Evolutionary conservation across 352 stramenopile genomes (phyloP), one percentile per base, ranked within the genome.

Genomic region (Globisporangium alternatum): DNA sequence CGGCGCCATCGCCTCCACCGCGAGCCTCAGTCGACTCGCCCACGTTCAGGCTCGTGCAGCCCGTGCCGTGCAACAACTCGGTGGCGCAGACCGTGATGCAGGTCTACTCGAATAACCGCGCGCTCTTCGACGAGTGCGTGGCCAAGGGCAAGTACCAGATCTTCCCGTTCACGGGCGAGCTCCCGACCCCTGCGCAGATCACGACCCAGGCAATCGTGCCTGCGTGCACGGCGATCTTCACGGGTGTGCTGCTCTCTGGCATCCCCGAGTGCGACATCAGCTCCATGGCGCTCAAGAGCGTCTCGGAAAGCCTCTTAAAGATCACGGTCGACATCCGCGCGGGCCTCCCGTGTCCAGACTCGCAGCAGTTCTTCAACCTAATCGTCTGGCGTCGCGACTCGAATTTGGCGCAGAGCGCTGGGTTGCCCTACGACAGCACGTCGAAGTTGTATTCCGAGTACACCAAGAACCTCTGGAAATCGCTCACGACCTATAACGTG

Each of bases 301-400:
- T 76, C 0, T 71, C 75, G 28, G 78, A 89, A 60, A 86, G 77
- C 49, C 58, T 89, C 52, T 61, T 89, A 9, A 88, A 86, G 41
- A 67, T 88, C 48, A 74, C 80, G 39, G 77, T 88, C 22, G 70
- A 85, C 31, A 51, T 71, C 28, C 60, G 33, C 25, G 41, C 25
- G 9, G 56, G 56, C 0, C 39, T 52, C 8, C 39, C 22, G 30
- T 53, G 39, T 28, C 45, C 58, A n/a, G 30, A 48, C 58, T 37
- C 58, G 30, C 45, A 64, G 45, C 45, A 57, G n/a, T 57, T 64
- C 45, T 49, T 57, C 10, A 49, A 56, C 47, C 45, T 64, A 19
- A 39, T 64, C 15, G 10, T 49, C 13, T 64, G 58, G 58, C 58
- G 58, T 12, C 45, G 58, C 33, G 28, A 64, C 48, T 56, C 47